Base-by-base conservation (phyloP, 1,284 basidiomycete genomes). In the Irpex sp. region DNA sequence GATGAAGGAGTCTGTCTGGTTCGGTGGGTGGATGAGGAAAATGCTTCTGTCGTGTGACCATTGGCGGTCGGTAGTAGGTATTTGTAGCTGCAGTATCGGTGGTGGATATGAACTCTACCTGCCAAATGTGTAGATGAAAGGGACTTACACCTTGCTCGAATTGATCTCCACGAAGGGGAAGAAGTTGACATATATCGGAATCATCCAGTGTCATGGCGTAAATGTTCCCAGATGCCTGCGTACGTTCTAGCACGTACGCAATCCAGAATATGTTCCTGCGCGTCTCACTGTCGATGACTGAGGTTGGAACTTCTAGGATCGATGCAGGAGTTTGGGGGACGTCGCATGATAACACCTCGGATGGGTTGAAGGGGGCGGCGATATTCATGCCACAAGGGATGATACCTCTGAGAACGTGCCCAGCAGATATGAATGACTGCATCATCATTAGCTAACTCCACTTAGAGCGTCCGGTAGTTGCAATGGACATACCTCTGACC, bases 131-230 rank as follows among this genome's bases (percentile, higher is more conserved):
- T 17, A 15, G 0, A 39, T 1, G 62, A 39, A 59, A 57, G 37
- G 35, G 26, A 75, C 83, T 70, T 70, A 86, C 88, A 59, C 85
- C 88, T 68, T 78, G 76, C 63, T 85, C 80, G 68, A 85, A 88
- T 51, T 83, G 79, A 63, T 85, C 82, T 7, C 79, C 79, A 54
- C 84, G 80, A 5, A 88, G 78, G 6, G 89, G 89, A 26, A 91
- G 77, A 35, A 90, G 74, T 68, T 90, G 88, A 50, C 85, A 83
- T 54, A 92, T 78, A 70, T 89, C 86, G 65, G 84, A 79, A 71
- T 90, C 88, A 69, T 90, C 89, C 39, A 92, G 75, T 62, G 83
- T 81, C 62, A 86, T 78, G 0, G 88, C 85, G 83, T 88, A 91
- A 19, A 84, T 85, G 69, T 88, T 90, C 36, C 84, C 83, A 63